These are phyloP conservation scores for Madurella mycetomatis DNA, from an alignment of 2,329 filamentous ascomycete species.

Conservation along the genomic window DNA sequence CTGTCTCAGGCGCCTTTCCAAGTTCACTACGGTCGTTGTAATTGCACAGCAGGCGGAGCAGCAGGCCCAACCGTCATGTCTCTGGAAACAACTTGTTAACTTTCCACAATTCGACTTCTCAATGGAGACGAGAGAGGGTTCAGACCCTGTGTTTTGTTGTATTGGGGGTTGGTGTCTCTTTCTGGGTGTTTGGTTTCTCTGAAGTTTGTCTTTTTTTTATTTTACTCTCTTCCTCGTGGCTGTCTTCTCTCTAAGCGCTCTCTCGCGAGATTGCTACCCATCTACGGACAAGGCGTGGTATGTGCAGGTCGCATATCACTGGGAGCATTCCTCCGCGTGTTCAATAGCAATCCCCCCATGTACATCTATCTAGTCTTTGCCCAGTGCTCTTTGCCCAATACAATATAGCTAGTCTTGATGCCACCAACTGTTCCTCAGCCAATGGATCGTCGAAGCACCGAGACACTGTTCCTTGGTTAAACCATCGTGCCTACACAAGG, in stretches of 20 bases:
- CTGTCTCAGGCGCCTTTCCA: conserved; percentile 27
- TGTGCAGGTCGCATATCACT: conserved; percentile 3
- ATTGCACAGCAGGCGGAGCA: conserved; percentile 29
- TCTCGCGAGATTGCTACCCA: background rate
- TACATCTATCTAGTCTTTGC: background rate
- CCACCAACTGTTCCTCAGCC: too few species aligned
- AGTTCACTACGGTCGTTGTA: conserved; percentile 52
- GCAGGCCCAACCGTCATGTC: conserved; percentile 14
- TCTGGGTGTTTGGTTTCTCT: background rate
- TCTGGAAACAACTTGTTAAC: conserved; percentile 11
- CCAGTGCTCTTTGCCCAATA: too few species aligned
- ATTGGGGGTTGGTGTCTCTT: background rate
- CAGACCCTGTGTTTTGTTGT: background rate
- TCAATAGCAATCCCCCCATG: background rate
- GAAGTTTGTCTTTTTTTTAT: background rate
- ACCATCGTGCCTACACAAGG: background rate
- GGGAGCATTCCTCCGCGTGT: background rate
- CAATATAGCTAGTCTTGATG: too few species aligned
- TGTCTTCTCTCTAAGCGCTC: background rate
- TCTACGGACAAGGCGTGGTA: background rate
- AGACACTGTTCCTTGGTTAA: background rate
- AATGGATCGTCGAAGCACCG: too few species aligned
- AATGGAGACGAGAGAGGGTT: background rate
- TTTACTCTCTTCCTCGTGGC: background rate
- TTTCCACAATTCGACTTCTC: background rate